Percentiles rank a stretch among this genome's conserved stretches.
phyloP scores from a whole-genome alignment of 148 eudicot genomes.

The Vaccinium myrtillus region DNA sequence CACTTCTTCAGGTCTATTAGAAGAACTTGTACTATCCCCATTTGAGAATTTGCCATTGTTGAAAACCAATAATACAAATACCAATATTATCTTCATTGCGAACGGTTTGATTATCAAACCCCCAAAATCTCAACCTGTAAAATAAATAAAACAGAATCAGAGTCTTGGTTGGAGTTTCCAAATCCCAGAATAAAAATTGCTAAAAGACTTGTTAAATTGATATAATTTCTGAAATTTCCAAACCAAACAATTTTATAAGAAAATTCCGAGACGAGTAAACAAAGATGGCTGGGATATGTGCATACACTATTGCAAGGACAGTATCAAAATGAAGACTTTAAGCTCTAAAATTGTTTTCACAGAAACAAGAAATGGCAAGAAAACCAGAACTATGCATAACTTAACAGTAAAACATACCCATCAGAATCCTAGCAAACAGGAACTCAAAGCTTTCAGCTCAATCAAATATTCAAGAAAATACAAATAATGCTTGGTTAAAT shows the following conservation, averaged over 20 bases:
- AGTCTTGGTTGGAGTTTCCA: not conserved
- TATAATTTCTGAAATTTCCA: not conserved
- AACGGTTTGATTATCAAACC: not conserved
- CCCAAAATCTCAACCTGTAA: constrained; percentile 6
- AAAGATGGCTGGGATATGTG: not conserved
- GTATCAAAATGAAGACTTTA: not conserved
- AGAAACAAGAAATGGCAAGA: not conserved
- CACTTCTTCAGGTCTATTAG: constrained; percentile 45
- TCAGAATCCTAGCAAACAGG: not conserved
- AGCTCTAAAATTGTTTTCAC: not conserved
- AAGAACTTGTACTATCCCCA: constrained; percentile 25
- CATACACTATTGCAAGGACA: not conserved
- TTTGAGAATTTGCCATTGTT: constrained; percentile 3
- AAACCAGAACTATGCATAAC: not conserved
- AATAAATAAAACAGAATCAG: not conserved
- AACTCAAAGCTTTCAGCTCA: not conserved
- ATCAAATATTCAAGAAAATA: not conserved
- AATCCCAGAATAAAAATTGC: not conserved
- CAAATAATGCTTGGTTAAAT: not conserved
- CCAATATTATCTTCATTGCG: constrained; percentile 4
- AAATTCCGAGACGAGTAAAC: not conserved
- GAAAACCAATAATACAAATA: constrained; percentile 5
- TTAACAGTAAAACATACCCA: not conserved
- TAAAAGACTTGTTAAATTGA: not conserved
- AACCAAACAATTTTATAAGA: not conserved